A percentile compares a stretch with the other conserved stretches of the same genome.
These are phyloP conservation scores for Aspergillus sclerotiicarbonarius DNA, from an alignment of 495 filamentous ascomycete species.

Conservation along the genomic window DNA sequence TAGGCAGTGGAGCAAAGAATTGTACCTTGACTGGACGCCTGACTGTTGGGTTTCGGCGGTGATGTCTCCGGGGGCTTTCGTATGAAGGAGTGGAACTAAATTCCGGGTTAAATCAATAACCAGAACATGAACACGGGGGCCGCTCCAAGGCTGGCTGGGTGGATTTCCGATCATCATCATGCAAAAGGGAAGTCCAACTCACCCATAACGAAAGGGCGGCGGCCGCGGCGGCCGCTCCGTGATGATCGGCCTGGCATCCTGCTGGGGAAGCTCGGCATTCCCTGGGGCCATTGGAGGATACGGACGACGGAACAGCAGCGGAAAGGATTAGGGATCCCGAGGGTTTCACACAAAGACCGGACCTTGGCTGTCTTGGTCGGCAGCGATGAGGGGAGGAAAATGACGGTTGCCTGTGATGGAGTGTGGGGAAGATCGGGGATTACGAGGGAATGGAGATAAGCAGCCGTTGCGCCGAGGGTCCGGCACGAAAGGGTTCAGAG, in stretches of 20 bases:
- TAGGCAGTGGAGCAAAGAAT: slow-evolving; percentile 7
- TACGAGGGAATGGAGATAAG: slow-evolving; percentile 10
- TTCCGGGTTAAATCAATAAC: neutral
- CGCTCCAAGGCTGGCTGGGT: too few relatives aligned
- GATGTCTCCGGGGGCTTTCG: slow-evolving; percentile 72
- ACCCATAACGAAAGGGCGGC: slow-evolving; percentile 36
- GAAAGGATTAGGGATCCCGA: neutral
- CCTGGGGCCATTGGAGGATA: slow-evolving; percentile 26
- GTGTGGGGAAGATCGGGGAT: slow-evolving; percentile 16
- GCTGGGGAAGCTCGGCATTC: slow-evolving; percentile 16
- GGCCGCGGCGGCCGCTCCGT: slow-evolving; percentile 14
- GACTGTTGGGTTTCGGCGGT: slow-evolving; percentile 67
- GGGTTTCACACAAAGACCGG: neutral
- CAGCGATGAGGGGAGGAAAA: slow-evolving; percentile 1
- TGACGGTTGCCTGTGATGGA: slow-evolving; percentile 13
- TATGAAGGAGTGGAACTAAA: slow-evolving; percentile 52
- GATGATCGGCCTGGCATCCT: slow-evolving; percentile 19
- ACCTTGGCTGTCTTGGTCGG: slow-evolving; percentile 1
- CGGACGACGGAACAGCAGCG: neutral
- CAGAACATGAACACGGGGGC: neutral
- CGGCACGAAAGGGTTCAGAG: too few relatives aligned
- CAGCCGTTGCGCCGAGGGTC: neutral
- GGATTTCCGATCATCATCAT: neutral
- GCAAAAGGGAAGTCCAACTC: slow-evolving; percentile 19
- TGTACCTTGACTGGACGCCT: slow-evolving; percentile 69